phyloP scores from a whole-genome alignment of 2,329 filamentous ascomycete genomes.

The Dryadomyces quercus-mongolicae region DNA sequence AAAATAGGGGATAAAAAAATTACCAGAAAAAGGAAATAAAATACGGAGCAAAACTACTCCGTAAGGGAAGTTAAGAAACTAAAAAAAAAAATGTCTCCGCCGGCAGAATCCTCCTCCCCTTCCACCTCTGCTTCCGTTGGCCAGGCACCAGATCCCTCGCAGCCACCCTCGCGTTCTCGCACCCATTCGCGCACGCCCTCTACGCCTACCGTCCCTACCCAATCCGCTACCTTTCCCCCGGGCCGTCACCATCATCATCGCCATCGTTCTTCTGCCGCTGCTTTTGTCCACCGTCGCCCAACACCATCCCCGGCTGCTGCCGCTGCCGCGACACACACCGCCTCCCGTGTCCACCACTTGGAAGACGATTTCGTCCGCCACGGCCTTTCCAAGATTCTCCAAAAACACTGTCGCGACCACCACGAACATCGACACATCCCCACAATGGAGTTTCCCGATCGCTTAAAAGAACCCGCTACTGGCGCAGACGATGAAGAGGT shows the following conservation, averaged over 20 bases:
- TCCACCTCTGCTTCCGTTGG: neutral
- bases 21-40: neutral
- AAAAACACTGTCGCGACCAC: conserved; percentile 29
- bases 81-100: neutral
- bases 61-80: no score
- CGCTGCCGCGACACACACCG: neutral
- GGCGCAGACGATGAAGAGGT: conserved; percentile 38
- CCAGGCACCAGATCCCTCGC: no score
- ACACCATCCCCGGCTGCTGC: neutral
- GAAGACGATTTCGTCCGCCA: neutral
- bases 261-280: neutral
- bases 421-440: conserved; percentile 20
- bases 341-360: neutral
- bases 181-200: neutral
- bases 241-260: neutral
- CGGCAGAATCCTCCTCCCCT: neutral
- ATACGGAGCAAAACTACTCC: neutral
- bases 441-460: conserved; percentile 40
- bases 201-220: neutral
- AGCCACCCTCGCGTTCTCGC: neutral
- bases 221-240: neutral
- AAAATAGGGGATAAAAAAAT: neutral
- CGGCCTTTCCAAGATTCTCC: conserved; percentile 22
- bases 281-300: neutral
- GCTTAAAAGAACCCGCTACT: conserved; percentile 24